These are phyloP conservation scores for Penicillium lagena DNA, from an alignment of 495 filamentous ascomycete genomes.

Conservation along the genomic window DNA sequence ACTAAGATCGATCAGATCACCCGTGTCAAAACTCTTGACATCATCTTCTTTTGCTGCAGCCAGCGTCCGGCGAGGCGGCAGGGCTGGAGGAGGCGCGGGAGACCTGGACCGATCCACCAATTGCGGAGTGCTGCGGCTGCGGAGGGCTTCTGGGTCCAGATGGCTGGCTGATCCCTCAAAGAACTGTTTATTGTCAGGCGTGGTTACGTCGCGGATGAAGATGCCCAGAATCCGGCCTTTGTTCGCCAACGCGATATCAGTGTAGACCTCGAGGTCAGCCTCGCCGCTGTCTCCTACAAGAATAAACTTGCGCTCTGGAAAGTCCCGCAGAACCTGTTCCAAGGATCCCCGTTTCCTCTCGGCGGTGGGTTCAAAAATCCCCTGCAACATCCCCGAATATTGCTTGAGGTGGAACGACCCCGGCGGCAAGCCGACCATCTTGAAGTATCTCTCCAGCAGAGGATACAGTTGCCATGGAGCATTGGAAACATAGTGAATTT, in stretches of 20 bases:
- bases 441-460: slow-evolving; percentile 75
- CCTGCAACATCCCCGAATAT: slow-evolving; percentile 91
- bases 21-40: slow-evolving; percentile 34
- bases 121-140: slow-evolving; percentile 23
- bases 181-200: slow-evolving; percentile 58
- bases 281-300: slow-evolving; percentile 94
- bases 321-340: slow-evolving; percentile 80
- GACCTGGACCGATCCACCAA: slow-evolving; percentile 22
- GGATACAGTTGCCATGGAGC: slow-evolving; percentile 96
- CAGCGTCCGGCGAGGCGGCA: slow-evolving; percentile 30
- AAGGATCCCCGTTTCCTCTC: slow-evolving; percentile 86
- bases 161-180: slow-evolving; percentile 64
- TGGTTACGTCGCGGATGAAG: slow-evolving; percentile 94
- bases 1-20: slow-evolving; percentile 58
- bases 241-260: slow-evolving; percentile 77
- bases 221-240: slow-evolving; percentile 75
- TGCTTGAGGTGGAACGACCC: slow-evolving; percentile 94
- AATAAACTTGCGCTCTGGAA: slow-evolving; percentile 83
- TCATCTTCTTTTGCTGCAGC: slow-evolving; percentile 10
- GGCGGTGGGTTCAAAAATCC: slow-evolving; percentile 95
- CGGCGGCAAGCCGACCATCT: slow-evolving; percentile 68
- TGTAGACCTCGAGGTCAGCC: slow-evolving; percentile 95
- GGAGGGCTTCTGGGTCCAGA: slow-evolving; percentile 12
- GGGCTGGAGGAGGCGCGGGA: slow-evolving; percentile 19
- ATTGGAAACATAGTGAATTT: slow-evolving; percentile 88